Percentiles rank a stretch among this genome's conserved stretches.
These are phyloP conservation scores for Cladophialophora immunda DNA, from an alignment of 2,329 filamentous ascomycete genomes.

Conservation along the genomic window DNA sequence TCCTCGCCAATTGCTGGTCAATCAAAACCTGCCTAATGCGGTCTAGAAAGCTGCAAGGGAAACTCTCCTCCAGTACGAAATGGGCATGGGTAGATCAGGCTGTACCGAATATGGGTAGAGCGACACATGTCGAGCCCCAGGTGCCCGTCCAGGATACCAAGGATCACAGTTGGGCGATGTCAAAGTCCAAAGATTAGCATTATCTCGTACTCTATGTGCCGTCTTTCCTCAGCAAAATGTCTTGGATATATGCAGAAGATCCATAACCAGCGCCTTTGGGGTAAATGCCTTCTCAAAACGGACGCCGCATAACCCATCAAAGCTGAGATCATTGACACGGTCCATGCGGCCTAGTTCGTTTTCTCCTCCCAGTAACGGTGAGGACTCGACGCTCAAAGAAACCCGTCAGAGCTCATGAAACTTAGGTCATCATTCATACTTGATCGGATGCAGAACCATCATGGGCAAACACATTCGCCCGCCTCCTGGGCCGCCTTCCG, in stretches of 20 bases:
- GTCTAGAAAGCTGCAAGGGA: conserved; percentile 5
- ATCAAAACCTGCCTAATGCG: conserved; percentile 17
- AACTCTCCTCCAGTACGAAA: not conserved
- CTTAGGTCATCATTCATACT: conserved; percentile 33
- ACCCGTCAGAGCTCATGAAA: not conserved
- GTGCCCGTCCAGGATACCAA: not conserved
- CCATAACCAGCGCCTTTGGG: not conserved
- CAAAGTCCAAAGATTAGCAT: not conserved
- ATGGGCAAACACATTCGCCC: conserved; percentile 43
- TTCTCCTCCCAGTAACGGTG: not conserved
- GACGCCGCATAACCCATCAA: not conserved
- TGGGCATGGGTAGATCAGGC: not conserved
- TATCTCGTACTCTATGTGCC: not conserved
- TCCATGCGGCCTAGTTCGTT: not conserved
- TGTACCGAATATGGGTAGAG: not conserved
- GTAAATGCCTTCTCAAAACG: not conserved
- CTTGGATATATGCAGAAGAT: not conserved
- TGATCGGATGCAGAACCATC: conserved; percentile 42
- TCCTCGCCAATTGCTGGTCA: conserved; percentile 4
- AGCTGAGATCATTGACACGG: not conserved
- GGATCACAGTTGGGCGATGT: not conserved
- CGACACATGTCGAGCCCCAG: not conserved
- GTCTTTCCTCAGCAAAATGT: not conserved
- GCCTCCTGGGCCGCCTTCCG: conserved; percentile 26
- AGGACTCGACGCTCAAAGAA: not conserved